Percentiles rank a stretch among this genome's conserved stretches.
phyloP scores from a whole-genome alignment of 2,329 filamentous ascomycete species.

The Aspergillus sp. region DNA sequence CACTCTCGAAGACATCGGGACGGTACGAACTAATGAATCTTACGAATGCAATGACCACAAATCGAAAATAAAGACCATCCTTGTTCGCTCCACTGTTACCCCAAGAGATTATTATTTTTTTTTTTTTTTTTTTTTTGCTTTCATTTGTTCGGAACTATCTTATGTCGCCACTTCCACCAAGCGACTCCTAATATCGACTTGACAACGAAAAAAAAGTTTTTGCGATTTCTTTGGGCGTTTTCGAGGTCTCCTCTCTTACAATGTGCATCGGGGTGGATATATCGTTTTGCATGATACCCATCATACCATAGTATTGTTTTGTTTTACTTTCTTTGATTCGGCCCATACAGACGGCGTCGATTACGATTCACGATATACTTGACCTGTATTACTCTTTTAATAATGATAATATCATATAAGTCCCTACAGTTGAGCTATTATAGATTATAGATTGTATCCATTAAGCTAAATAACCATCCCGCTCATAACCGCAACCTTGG shows the following conservation, averaged over 20 bases:
- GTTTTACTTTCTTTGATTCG: not conserved
- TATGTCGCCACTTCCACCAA: not conserved
- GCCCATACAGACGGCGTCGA: not conserved
- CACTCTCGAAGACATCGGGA: not conserved
- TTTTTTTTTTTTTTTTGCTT: not conserved
- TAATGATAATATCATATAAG: not conserved
- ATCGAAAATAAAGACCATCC: not conserved
- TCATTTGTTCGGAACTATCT: constrained; percentile 1
- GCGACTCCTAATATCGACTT: not conserved
- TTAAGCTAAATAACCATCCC: not conserved
- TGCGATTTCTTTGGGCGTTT: not conserved
- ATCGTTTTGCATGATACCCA: constrained; percentile 23
- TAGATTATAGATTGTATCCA: not conserved
- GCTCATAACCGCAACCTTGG: not conserved
- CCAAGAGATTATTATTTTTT: not conserved
- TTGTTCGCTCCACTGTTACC: not conserved
- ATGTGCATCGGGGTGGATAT: constrained; percentile 15
- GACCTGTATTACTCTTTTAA: not conserved
- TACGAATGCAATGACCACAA: constrained; percentile 15
- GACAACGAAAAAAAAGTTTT: not conserved
- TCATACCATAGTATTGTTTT: constrained; percentile 8
- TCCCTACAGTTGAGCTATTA: not conserved
- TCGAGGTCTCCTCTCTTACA: not conserved
- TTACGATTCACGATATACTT: constrained; percentile 1
- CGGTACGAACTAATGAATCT: constrained; percentile 15